Evolutionary conservation across 257 asterid species (phyloP).

Genomic region (Pogostemon cablin): DNA sequence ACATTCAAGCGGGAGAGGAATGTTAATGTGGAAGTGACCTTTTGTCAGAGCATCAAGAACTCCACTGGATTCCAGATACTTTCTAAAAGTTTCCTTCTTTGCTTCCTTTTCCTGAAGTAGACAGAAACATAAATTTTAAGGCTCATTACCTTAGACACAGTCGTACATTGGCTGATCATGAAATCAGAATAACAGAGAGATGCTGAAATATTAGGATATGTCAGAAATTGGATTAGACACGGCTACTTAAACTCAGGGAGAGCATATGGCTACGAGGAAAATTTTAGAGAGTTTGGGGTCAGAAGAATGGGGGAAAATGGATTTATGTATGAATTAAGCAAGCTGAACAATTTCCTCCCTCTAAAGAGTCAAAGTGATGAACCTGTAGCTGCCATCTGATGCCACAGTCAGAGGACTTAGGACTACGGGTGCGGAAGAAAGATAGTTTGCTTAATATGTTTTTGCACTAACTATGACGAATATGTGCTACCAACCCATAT

Average conservation of each 20-base stretch:
- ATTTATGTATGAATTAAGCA: neutral
- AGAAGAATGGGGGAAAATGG: neutral
- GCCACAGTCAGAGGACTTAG: neutral
- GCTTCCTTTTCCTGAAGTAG: slow-evolving; percentile 84
- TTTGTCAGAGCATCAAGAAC: slow-evolving; percentile 89
- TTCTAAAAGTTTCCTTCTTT: slow-evolving; percentile 93
- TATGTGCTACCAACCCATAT: neutral
- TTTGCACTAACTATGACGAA: neutral
- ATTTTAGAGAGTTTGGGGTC: neutral
- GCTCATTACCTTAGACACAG: neutral
- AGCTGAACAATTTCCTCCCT: neutral
- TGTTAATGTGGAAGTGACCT: slow-evolving; percentile 47
- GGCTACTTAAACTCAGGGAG: slow-evolving; percentile 3
- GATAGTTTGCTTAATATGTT: neutral
- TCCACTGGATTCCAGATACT: slow-evolving; percentile 86
- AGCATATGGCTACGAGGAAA: neutral
- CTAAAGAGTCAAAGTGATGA: neutral
- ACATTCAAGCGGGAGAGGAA: slow-evolving; percentile 13
- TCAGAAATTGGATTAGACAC: neutral
- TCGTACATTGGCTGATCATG: neutral
- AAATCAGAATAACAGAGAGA: slow-evolving; percentile 2
- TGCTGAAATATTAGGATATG: neutral
- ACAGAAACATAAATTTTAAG: neutral
- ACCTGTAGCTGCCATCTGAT: neutral
- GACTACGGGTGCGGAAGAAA: neutral